Base-by-base conservation (phyloP, 2,329 filamentous ascomycete species). In the Colletotrichum eremochloae region DNA sequence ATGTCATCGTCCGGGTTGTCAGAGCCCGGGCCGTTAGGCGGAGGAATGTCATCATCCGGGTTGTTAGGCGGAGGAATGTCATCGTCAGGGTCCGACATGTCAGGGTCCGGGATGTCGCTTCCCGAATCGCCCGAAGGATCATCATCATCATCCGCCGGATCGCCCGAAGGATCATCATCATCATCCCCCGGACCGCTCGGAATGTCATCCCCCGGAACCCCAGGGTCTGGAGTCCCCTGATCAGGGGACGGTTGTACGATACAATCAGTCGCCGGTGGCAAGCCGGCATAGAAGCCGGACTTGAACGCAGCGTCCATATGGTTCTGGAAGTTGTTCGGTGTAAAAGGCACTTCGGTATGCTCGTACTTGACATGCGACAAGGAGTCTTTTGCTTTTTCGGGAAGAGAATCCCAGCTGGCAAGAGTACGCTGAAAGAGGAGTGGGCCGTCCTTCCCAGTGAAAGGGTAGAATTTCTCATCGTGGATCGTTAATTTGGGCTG, bases 291-390 rank as follows among this genome's bases (percentile, higher is more conserved):
- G 14, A 66, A 50, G 18, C 31, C 15, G 3, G 38, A 9, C 9
- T 31, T 15, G 5, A 60, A 60, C 3, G 63, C 52, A 1, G 63
- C 63, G 53, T 66, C 63, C 40, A 66, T 20, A 15, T 40, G 18
- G 1, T 11, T 29, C 42, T 66, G 63, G 1, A 66, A 66, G 1
- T 66, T 66, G 1, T 1, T 66, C 14, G 29, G 1, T 50, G n/a
- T 1, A 24, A 66, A 58, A 2, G 63, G 63, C 31, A 50, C 53
- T 5, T 60, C n/a, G 40, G 53, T 66, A 15, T 40, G 40, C 1
- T 60, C 53, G 53, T 66, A 66, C n/a, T 60, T 40, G 8, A 58
- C 63, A 7, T 58, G 29, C 2, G 9, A 11, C 0, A 66, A 31
- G 8, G 42, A 42, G 9, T 58, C 9, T 36, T 1, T 11, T 3